A percentile compares a stretch with the other conserved stretches of the same genome.
Conservation (phyloP, 2,329 filamentous ascomycete genomes). For the Botrytis deweyae region DNA sequence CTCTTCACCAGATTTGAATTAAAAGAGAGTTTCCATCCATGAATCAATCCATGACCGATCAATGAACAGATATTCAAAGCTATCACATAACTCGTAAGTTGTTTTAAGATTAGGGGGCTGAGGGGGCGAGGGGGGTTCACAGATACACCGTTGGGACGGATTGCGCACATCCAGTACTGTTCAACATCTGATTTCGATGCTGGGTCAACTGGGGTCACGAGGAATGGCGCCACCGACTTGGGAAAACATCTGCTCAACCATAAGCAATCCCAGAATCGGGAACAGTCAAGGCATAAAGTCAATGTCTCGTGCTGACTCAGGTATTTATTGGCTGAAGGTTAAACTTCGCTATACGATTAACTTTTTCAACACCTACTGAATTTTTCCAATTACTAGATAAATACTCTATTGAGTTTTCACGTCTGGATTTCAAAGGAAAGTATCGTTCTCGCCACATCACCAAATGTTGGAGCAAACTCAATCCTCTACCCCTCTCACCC, state of each 20-base stretch:
- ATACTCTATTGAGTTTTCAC: background rate
- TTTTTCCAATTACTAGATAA: conserved; percentile 1
- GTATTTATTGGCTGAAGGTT: conserved; percentile 1
- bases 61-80: conserved; percentile 5
- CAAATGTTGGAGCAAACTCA: background rate
- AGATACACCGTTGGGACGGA: background rate
- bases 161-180: background rate
- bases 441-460: background rate
- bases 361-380: background rate
- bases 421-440: background rate
- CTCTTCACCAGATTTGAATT: background rate
- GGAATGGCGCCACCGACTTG: background rate
- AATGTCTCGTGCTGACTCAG: conserved; percentile 13
- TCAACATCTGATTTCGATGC: background rate
- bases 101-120: conserved; percentile 17
- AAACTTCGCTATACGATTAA: conserved; percentile 11
- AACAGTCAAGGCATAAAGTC: conserved; percentile 3
- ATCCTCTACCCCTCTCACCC: background rate
- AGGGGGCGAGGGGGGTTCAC: conserved; percentile 6
- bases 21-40: conserved; percentile 16
- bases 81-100: conserved; percentile 5
- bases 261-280: background rate
- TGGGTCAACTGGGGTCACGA: background rate
- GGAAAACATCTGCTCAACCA: conserved; percentile 2
- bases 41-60: conserved; percentile 4